Percentiles rank a stretch among this genome's conserved stretches.
These are phyloP conservation scores for Colletotrichum theobromicola DNA, from an alignment of 2,329 filamentous ascomycete species.

Conservation along the genomic window DNA sequence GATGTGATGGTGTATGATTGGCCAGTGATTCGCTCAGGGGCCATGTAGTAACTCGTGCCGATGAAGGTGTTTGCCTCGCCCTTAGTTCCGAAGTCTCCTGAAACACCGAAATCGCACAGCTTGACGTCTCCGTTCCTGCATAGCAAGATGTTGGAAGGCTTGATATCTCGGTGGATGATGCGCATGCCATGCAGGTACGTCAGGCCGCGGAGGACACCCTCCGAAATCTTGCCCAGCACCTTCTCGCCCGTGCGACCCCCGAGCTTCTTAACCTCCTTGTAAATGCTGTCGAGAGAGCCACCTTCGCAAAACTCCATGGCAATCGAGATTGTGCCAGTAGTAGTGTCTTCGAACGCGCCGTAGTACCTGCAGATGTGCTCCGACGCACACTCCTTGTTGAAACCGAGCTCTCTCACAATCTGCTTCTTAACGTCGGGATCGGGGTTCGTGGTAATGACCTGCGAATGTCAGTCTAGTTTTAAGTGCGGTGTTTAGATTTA, in stretches of 20 bases:
- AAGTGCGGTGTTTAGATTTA: neutral
- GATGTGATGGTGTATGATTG: slow-evolving; percentile 98
- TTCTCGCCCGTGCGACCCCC: slow-evolving; percentile 96
- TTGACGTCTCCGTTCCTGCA: slow-evolving; percentile 94
- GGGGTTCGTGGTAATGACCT: slow-evolving; percentile 98
- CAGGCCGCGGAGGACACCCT: slow-evolving; percentile 90
- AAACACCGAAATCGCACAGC: slow-evolving; percentile 97
- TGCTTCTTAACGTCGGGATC: slow-evolving; percentile 99
- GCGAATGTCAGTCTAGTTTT: neutral
- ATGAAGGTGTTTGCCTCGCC: slow-evolving; percentile 99
- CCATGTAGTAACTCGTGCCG: slow-evolving; percentile 99
- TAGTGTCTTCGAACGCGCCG: slow-evolving; percentile 93
- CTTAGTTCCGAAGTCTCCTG: slow-evolving; percentile 97
- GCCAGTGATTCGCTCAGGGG: slow-evolving; percentile 95
- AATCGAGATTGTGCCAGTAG: slow-evolving; percentile 96
- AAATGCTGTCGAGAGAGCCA: slow-evolving; percentile 94
- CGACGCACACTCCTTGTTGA: slow-evolving; percentile 97
- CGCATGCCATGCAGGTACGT: slow-evolving; percentile 95
- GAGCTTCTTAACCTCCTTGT: slow-evolving; percentile 94
- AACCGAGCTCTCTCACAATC: slow-evolving; percentile 93
- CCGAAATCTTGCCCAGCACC: slow-evolving; percentile 94
- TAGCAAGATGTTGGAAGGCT: slow-evolving; percentile 94
- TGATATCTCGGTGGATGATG: slow-evolving; percentile 99
- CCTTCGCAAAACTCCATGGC: slow-evolving; percentile 99
- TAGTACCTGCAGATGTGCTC: slow-evolving; percentile 98